A percentile compares a stretch with the other conserved stretches of the same genome.
These are phyloP conservation scores for Pichia sp. DNA, from an alignment of 1,139 yeast species.

Conservation along the genomic window DNA sequence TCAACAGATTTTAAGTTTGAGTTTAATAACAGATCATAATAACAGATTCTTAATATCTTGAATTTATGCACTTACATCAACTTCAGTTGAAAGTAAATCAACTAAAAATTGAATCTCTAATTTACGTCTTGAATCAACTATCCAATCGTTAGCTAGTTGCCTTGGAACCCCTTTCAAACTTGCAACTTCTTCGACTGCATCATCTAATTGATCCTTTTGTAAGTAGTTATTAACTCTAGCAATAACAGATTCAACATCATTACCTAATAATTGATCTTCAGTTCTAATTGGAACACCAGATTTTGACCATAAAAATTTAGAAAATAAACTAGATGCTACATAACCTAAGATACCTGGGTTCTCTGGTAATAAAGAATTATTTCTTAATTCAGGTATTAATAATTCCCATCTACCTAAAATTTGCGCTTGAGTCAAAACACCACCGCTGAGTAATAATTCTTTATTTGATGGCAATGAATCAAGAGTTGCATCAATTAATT, in stretches of 20 bases:
- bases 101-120: conserved; percentile 80
- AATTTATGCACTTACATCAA: conserved; percentile 23
- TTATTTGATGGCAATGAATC: conserved; percentile 38
- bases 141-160: conserved; percentile 87
- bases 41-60: no score
- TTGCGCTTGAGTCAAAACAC: conserved; percentile 56
- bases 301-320: conserved; percentile 64
- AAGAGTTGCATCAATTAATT: conserved; percentile 26
- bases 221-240: conserved; percentile 79
- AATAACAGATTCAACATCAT: conserved; percentile 81
- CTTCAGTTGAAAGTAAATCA: conserved; percentile 55
- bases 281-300: conserved; percentile 46
- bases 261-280: conserved; percentile 48
- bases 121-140: conserved; percentile 79
- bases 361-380: conserved; percentile 75
- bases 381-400: conserved; percentile 79
- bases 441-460: conserved; percentile 35
- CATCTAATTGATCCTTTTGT: conserved; percentile 69
- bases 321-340: conserved; percentile 69
- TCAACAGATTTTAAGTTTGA: background rate
- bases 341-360: conserved; percentile 95
- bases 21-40: conserved; percentile 1
- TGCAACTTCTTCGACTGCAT: conserved; percentile 90
- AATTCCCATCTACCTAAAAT: conserved; percentile 66
- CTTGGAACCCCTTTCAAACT: conserved; percentile 91